Base-by-base conservation (phyloP, 2,329 filamentous ascomycete genomes). In the Dothistroma septosporum region DNA sequence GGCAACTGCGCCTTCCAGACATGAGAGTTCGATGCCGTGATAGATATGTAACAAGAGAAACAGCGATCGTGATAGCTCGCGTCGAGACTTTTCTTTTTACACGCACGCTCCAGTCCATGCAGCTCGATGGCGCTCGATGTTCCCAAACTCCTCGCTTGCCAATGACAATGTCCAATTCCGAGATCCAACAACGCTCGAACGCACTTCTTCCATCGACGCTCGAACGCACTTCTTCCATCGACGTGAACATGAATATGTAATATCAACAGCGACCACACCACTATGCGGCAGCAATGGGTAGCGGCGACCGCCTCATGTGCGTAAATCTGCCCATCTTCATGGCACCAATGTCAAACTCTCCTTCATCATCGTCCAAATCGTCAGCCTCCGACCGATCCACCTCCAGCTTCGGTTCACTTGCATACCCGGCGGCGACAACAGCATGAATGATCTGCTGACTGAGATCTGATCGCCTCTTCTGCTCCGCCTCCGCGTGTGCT, bases 361-460 rank as follows among this genome's bases (percentile, higher is more conserved):
- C 60, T 19, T 57, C 61, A 44, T 62, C 61, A 28, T 60, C 52
- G 12, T 64, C 60, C 2, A 60, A 61, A 35, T 65, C 61, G 35
- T 67, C 65, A 19, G 64, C 65, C 52, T 67, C 65, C 14, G 66
- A 57, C 1, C 57, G 46, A 19, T 67, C 65, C 16, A 65, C 65
- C 22, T 67, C 63, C 31, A 67, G 57, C 24, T 59, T 59, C 9
- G 54, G 59, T 33, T 66, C 58, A n/a, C 50, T 56, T 0, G 61
- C 61, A 5, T 61, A 60, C 6, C 56, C 33, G 12, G 57, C 55
- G 53, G 54, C 53, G 57, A 49, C 55, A 50, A 61, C 44, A 47
- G 54, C 55, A 32, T 56, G 16, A 31, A 52, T 41, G 44, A 37
- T 53, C 11, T 57, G 55, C 55, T 58, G 31, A 11, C 33, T 53